These are phyloP conservation scores for Fonsecaea nubica DNA, from an alignment of 2,329 filamentous ascomycete species.

Conservation along the genomic window DNA sequence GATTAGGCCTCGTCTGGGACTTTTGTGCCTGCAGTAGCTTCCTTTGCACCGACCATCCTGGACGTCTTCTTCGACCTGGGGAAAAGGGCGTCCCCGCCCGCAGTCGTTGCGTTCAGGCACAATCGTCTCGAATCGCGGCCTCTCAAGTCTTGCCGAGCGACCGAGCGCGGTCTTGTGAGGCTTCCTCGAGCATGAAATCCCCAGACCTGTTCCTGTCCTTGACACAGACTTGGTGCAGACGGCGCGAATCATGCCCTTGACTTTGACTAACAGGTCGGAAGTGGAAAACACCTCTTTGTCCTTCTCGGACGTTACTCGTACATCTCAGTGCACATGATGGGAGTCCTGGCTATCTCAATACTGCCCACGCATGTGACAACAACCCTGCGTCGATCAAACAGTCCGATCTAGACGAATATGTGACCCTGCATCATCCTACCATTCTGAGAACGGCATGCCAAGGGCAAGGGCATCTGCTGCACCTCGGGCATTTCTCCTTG, in stretches of 20 bases:
- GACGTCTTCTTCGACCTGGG: conserved; percentile 17
- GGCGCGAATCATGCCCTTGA: background rate
- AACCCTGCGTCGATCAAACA: conserved; percentile 7
- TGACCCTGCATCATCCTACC: background rate
- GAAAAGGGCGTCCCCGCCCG: conserved; percentile 1
- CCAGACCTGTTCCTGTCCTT: background rate
- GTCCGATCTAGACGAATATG: background rate
- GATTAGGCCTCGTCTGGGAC: background rate
- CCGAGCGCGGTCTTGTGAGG: background rate
- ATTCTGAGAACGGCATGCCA: background rate
- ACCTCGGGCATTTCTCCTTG: background rate
- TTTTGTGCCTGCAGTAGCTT: conserved; percentile 30
- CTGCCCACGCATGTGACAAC: background rate
- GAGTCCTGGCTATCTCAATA: background rate
- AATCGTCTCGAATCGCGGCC: background rate
- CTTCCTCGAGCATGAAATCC: background rate
- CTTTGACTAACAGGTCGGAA: background rate
- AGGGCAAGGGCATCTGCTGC: background rate
- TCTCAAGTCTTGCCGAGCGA: conserved; percentile 1
- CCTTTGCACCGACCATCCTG: conserved; percentile 13
- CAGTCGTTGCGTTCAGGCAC: background rate
- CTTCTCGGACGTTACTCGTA: background rate
- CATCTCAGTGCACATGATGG: background rate
- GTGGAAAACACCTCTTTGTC: background rate
- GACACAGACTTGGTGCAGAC: background rate